phyloP scores from a whole-genome alignment of 257 asterid species.

The Rauvolfia tetraphylla region DNA sequence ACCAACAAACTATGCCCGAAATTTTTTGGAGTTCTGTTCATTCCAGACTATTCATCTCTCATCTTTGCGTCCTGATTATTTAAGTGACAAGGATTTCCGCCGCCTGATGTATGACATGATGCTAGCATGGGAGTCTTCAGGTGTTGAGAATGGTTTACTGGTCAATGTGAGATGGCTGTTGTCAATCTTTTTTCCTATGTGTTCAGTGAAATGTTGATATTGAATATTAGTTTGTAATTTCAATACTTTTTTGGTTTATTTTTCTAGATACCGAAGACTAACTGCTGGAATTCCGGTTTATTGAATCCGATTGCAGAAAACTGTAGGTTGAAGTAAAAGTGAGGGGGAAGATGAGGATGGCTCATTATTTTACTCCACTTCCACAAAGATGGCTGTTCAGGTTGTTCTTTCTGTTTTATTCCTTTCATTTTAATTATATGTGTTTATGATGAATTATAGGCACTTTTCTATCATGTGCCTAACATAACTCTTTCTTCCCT shows the following conservation, averaged over 20 bases:
- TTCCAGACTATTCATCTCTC: slow-evolving; percentile 56
- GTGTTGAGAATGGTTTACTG: slow-evolving; percentile 36
- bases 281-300: background rate
- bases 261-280: background rate
- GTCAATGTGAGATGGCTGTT: slow-evolving; percentile 41
- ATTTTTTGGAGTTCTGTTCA: slow-evolving; percentile 71
- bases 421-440: slow-evolving; percentile 6
- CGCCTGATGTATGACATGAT: slow-evolving; percentile 82
- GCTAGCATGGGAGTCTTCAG: slow-evolving; percentile 93
- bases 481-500: slow-evolving; percentile 10
- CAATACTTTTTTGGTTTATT: background rate
- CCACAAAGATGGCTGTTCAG: slow-evolving; percentile 92
- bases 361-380: slow-evolving; percentile 74
- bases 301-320: slow-evolving; percentile 41
- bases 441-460: slow-evolving; percentile 12
- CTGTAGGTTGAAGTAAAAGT: slow-evolving; percentile 35
- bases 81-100: slow-evolving; percentile 64
- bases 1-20: slow-evolving; percentile 62
- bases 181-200: background rate
- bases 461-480: slow-evolving; percentile 1
- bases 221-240: background rate
- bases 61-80: slow-evolving; percentile 49
- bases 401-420: slow-evolving; percentile 29
- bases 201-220: background rate
- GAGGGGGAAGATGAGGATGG: slow-evolving; percentile 72